Base-by-base conservation (phyloP, 1,284 basidiomycete genomes). In the Trametes versicolor region DNA sequence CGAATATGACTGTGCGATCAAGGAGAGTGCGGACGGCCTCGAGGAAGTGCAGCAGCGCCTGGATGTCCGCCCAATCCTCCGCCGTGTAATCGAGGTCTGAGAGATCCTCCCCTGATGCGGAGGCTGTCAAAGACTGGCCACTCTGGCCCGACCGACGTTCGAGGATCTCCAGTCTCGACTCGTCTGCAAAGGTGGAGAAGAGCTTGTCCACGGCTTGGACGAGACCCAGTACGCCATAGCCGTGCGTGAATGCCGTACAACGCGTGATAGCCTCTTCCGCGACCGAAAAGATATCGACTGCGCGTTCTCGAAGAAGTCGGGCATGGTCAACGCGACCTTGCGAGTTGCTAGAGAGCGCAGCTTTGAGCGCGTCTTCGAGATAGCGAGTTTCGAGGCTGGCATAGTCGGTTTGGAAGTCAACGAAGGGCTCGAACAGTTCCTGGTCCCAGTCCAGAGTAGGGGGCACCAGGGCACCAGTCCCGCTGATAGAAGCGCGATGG, bases 361-460 rank as follows among this genome's bases (percentile, higher is more conserved):
- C 77, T 63, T 76, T 78, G 41, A 94, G 82, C 29, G 84, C 81
- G 47, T 88, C 82, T 4, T 88, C 82, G 52, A 97, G 78, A 56
- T 87, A 83, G 12, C 87, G 85, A 49, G 85, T 83, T 77, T 98
- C 96, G 43, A 97, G 82, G 0, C 83, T 79, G 0, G 87, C 85
- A 76, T 97, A 98, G 60, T 95, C 91, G 19, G 87, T 83, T 74
- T 98, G 96, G 67, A 92, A 91, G 73, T 96, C 93, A 21, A 96
- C 82, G 81, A 97, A 98, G 0, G 96, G 94, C 74, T 96, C 95
- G 76, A 96, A 97, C 10, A 98, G 82, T 45, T 92, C 89, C 60
- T 91, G 90, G 73, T 97, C 95, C 96, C 96, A 98, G 54, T 89
- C 89, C 67, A 87, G 78, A 12, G 81, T 81, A 23, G 72, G 71